Evolutionary conservation across 352 stramenopile species (phyloP).

Genomic region (Elongisporangium senticosum): DNA sequence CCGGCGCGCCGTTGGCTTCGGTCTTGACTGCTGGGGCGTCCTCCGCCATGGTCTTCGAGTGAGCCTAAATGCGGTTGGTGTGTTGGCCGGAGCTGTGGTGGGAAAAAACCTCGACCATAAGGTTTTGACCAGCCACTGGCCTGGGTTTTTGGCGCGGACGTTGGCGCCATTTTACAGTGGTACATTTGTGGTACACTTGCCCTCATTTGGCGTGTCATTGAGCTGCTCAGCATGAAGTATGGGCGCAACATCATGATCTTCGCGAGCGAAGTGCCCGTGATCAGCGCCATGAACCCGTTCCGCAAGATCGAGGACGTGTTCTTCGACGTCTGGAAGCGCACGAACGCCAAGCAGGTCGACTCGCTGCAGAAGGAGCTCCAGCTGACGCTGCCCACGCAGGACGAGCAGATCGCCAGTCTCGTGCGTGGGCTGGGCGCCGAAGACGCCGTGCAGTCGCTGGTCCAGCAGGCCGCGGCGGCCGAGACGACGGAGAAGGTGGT

Average conservation of each 20-base stretch:
- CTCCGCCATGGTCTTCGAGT: conserved; percentile 17
- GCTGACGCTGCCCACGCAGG: conserved; percentile 31
- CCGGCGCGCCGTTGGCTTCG: conserved; percentile 8
- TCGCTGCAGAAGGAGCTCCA: conserved; percentile 40
- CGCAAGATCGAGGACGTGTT: conserved; percentile 84
- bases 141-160: not conserved
- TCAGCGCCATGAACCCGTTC: conserved; percentile 77
- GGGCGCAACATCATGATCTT: conserved; percentile 69
- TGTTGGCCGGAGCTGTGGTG: not conserved
- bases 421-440: conserved; percentile 49
- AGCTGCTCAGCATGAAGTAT: conserved; percentile 1
- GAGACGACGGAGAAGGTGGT: conserved; percentile 39
- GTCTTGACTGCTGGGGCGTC: conserved; percentile 14
- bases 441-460: conserved; percentile 48
- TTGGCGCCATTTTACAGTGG: conserved; percentile 2
- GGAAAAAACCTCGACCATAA: conserved; percentile 4
- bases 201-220: not conserved
- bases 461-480: conserved; percentile 41
- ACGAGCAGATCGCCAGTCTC: conserved; percentile 52
- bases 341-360: conserved; percentile 57
- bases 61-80: not conserved
- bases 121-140: conserved; percentile 2
- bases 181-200: conserved; percentile 4
- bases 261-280: conserved; percentile 80
- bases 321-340: conserved; percentile 71